phyloP scores from a whole-genome alignment of 2,329 filamentous ascomycete species.

The Triangularia verruculosa region DNA sequence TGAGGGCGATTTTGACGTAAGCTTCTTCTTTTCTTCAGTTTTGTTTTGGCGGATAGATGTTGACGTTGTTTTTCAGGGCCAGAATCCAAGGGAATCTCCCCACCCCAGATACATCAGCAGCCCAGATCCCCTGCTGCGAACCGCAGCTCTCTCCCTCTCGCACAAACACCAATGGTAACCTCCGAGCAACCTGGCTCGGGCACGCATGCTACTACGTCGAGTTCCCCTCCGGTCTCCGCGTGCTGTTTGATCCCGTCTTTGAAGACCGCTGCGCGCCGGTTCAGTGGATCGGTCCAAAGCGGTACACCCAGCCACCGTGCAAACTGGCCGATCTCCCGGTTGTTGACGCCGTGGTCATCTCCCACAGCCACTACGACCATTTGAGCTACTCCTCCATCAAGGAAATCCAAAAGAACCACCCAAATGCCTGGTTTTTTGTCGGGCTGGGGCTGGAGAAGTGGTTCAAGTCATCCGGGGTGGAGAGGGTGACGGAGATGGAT shows the following conservation, averaged over 20 bases:
- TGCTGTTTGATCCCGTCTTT: conserved; percentile 92
- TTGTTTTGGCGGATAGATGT: background rate
- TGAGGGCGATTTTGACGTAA: conserved; percentile 38
- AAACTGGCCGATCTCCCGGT: conserved; percentile 72
- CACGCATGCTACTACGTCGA: conserved; percentile 94
- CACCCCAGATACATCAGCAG: conserved; percentile 59
- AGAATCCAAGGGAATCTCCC: conserved; percentile 37
- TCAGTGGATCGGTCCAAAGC: conserved; percentile 65
- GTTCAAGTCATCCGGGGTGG: conserved; percentile 69
- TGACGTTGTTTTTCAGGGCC: conserved; percentile 12
- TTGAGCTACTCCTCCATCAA: conserved; percentile 73
- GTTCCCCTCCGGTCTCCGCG: conserved; percentile 79
- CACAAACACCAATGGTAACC: conserved; percentile 41
- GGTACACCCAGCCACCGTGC: conserved; percentile 77
- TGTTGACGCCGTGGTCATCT: conserved; percentile 76
- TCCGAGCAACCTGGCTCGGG: conserved; percentile 91
- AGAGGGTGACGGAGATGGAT: conserved; percentile 82
- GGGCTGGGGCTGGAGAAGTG: conserved; percentile 78
- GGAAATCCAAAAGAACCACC: conserved; percentile 67
- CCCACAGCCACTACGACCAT: conserved; percentile 92
- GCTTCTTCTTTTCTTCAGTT: conserved; percentile 14
- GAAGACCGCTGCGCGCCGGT: conserved; percentile 82
- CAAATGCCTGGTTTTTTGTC: conserved; percentile 82
- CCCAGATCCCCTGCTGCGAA: conserved; percentile 63
- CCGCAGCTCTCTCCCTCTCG: conserved; percentile 66